Conservation (phyloP, 352 stramenopile genomes). For the Blastocystis sp. region DNA sequence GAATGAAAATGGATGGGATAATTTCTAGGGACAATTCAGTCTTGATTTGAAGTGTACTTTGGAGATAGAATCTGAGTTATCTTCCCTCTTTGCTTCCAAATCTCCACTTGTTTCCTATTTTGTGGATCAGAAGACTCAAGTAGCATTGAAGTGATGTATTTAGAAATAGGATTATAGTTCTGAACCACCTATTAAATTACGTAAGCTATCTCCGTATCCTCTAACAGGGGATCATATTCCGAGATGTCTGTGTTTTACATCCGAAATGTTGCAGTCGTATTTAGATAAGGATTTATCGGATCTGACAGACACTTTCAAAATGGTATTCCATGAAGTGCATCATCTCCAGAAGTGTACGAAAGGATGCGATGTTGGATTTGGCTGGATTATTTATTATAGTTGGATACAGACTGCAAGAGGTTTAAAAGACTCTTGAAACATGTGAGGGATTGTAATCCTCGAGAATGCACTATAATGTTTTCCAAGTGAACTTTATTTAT, state of each 20-base stretch:
- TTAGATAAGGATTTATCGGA: background rate
- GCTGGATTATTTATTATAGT: background rate
- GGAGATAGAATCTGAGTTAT: too few species aligned
- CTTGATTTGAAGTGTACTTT: too few species aligned
- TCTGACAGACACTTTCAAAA: background rate
- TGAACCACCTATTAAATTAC: too few species aligned
- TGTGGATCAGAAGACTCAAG: too few species aligned
- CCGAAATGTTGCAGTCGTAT: background rate
- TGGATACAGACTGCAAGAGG: background rate
- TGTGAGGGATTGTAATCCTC: background rate
- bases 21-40: too few species aligned
- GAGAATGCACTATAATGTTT: background rate
- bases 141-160: too few species aligned
- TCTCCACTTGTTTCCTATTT: too few species aligned
- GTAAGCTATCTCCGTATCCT: too few species aligned
- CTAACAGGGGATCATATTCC: background rate
- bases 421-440: constrained; percentile 18
- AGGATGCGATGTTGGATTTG: background rate
- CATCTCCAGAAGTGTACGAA: constrained; percentile 6
- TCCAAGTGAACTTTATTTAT: background rate
- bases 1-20: too few species aligned
- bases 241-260: background rate
- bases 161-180: too few species aligned
- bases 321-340: background rate
- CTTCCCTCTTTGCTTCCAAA: too few species aligned